Base-by-base conservation (phyloP, 1,284 basidiomycete genomes). In the Tetrapyrgos nigripes region DNA sequence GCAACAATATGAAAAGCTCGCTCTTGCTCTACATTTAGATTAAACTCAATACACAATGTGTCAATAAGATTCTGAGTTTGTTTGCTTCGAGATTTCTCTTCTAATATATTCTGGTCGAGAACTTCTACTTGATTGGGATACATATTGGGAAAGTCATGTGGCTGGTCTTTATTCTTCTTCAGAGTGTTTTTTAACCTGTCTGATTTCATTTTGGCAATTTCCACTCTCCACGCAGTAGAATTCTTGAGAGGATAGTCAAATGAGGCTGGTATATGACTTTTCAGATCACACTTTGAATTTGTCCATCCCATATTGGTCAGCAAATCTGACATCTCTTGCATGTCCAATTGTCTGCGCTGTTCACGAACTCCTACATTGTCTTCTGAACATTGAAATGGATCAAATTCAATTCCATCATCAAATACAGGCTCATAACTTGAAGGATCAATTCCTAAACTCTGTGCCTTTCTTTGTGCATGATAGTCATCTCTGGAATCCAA, bases 1-100 rank as follows among this genome's bases (percentile, higher is more conserved):
- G 66, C 65, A 37, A 74, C 53, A 11, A 71, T 66, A 2, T 58
- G 14, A 45, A 72, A 74, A 4, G 72, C 73, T 23, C 68, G 27
- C 17, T 40, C 37, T 40, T 40, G 37, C 19, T 40, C 37, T n/a
- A 17, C 19, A n/a, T 40, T 40, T 40, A 40, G 19, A n/a, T 17
- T 5, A n/a, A 17, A 17, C 5, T 40, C 19, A 4, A 17, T 8
- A 4, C 14, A 40, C 13, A 40, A 17, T 9, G 8, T 40, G 17
- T 40, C 37, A 17, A 40, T 40, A 5, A 40, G 19, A 8, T 40
- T 6, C 37, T 40, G 37, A 40, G 37, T 17, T 17, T 40, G 5
- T 17, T n/a, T n/a, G 4, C 13, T 8, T 40, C 37, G 13, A 17
- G 37, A 11, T 40, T 40, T 40, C 17, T 40, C 14, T 40, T 40